Evolutionary conservation across 2,329 filamentous ascomycete species (phyloP).

Genomic region (Sporothrix variecibatus): DNA sequence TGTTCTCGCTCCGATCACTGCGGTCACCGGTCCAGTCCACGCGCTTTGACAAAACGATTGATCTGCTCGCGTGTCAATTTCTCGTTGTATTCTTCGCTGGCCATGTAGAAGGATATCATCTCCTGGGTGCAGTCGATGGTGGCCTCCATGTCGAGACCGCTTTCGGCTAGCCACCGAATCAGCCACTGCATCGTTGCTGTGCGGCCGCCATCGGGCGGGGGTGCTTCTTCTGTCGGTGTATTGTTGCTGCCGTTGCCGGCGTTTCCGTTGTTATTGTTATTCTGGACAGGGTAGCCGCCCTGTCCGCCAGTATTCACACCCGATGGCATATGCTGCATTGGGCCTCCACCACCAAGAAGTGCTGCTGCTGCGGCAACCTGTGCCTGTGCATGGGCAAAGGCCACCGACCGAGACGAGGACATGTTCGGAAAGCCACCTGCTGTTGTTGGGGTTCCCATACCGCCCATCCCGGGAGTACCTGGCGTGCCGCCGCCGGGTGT

Average conservation of each 20-base stretch:
- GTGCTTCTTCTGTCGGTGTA: slow-evolving; percentile 12
- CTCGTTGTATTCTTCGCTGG: slow-evolving; percentile 62
- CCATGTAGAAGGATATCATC: slow-evolving; percentile 85
- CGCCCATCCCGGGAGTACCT: slow-evolving; percentile 22
- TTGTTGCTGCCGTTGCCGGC: neutral
- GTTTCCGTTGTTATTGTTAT: neutral
- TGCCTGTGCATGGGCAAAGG: slow-evolving; percentile 4
- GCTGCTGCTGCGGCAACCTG: neutral
- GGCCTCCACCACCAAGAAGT: slow-evolving; percentile 5
- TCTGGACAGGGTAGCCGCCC: neutral
- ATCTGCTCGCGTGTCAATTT: slow-evolving; percentile 61
- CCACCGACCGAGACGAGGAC: slow-evolving; percentile 11
- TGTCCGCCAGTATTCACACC: neutral
- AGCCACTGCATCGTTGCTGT: slow-evolving; percentile 62
- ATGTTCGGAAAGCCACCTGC: neutral
- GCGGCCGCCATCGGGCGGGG: slow-evolving; percentile 25
- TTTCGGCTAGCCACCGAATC: slow-evolving; percentile 81
- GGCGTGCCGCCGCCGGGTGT: slow-evolving; percentile 21
- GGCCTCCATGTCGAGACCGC: slow-evolving; percentile 78
- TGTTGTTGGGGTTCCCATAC: slow-evolving; percentile 24
- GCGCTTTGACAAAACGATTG: slow-evolving; percentile 60
- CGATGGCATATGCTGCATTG: slow-evolving; percentile 8
- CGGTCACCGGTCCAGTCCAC: slow-evolving; percentile 54
- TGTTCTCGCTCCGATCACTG: neutral
- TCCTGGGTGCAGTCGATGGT: slow-evolving; percentile 91